These are phyloP conservation scores for Calonectria montana DNA, from an alignment of 2,329 filamentous ascomycete species.

Conservation along the genomic window DNA sequence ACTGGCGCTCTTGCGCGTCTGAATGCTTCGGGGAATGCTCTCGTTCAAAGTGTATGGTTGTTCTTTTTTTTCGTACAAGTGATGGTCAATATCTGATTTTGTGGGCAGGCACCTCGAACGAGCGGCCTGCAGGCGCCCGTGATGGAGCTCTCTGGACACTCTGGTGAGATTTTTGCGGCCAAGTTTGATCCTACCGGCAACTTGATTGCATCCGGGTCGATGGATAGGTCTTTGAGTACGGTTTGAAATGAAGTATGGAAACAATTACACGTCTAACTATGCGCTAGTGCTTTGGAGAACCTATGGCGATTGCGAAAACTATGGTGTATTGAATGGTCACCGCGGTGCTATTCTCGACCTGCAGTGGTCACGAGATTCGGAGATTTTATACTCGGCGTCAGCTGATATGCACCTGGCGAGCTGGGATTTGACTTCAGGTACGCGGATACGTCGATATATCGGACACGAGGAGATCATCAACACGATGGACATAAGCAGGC, in stretches of 20 bases:
- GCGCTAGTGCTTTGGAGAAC: slow-evolving; percentile 88
- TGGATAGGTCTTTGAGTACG: slow-evolving; percentile 91
- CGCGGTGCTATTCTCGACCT: slow-evolving; percentile 91
- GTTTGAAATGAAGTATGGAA: neutral
- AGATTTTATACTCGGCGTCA: slow-evolving; percentile 90
- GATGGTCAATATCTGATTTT: neutral
- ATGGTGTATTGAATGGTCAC: slow-evolving; percentile 88
- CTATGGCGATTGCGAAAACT: slow-evolving; percentile 94
- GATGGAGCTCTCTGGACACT: slow-evolving; percentile 88
- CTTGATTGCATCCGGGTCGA: slow-evolving; percentile 91
- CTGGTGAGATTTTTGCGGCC: slow-evolving; percentile 90
- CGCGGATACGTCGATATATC: slow-evolving; percentile 88
- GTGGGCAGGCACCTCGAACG: slow-evolving; percentile 76
- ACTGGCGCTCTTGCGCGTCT: slow-evolving; percentile 61
- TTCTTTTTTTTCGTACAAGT: neutral
- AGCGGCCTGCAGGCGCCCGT: slow-evolving; percentile 89
- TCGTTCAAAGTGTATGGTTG: slow-evolving; percentile 63
- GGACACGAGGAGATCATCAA: slow-evolving; percentile 98
- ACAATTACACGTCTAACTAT: slow-evolving; percentile 24
- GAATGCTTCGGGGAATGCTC: slow-evolving; percentile 60
- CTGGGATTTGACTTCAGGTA: slow-evolving; percentile 94
- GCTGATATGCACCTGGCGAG: slow-evolving; percentile 94
- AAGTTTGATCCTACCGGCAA: slow-evolving; percentile 91
- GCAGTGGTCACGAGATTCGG: slow-evolving; percentile 96
- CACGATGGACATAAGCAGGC: slow-evolving; percentile 85